Evolutionary conservation across 352 stramenopile genomes (phyloP), one percentile per base, ranked within the genome.

Genomic region (Phytophthora ramorum): DNA sequence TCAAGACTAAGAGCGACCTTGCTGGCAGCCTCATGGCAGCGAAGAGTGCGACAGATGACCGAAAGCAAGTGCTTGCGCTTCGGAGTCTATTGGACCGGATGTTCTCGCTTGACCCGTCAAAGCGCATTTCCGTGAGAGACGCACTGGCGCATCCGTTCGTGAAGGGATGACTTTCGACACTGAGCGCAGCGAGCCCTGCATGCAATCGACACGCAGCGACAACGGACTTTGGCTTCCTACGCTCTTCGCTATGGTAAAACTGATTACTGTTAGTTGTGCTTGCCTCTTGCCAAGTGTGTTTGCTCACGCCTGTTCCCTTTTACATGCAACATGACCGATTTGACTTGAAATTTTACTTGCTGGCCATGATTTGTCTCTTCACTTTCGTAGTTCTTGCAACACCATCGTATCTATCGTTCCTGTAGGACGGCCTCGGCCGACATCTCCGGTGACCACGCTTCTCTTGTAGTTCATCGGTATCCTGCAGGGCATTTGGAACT

Each of bases 121-220:
- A 93, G 72, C 84, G 90, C 2, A 85, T 95, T 45, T 83, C 77
- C 0, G 85, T 93, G 13, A 73, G 61, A 5, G 90, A 96, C 16
- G 90, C 90, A 8, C 73, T 97, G 8, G 73, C 79, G 41, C 90
- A 97, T 58, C 85, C 87, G 17, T 97, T 97, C 51, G 68, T 96
- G 50, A 88, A 85, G 57, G 57, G 70, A 22, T 73, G 17, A 46
- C 16, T 46, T 46, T 7, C 16, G 38, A 45, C 7, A 2, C 38
- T 45, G 38, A 45, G 38, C 34, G 10, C 34, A 16, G 34, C 12
- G 34, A 40, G 12, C 34, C 14, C 14, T 22, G 38, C 8, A 9
- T 45, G 38, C 38, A 45, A 22, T 6, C 40, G 17, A 24, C 40
- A 26, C 8, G 16, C 6, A 26, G 17, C 16, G 40, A 46, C 40